phyloP scores from a whole-genome alignment of 2,329 filamentous ascomycete species.

The Lecanosticta acicola region DNA sequence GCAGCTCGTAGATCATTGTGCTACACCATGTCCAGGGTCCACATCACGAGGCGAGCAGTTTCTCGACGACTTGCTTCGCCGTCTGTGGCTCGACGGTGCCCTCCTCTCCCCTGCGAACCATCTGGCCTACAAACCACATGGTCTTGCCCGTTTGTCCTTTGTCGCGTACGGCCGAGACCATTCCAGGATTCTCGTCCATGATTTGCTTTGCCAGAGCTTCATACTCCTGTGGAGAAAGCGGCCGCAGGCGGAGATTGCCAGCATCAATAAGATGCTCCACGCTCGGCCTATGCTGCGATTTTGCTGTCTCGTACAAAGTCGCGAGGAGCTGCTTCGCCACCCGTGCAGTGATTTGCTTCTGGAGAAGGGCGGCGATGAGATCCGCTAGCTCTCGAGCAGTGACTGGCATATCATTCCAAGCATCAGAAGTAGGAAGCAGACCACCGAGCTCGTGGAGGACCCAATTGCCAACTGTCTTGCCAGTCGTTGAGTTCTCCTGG shows the following conservation, averaged over 20 bases:
- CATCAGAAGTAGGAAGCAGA: constrained; percentile 31
- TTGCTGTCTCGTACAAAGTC: constrained; percentile 41
- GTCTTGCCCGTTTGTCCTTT: constrained; percentile 60
- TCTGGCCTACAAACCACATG: constrained; percentile 63
- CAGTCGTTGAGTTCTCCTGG: constrained; percentile 30
- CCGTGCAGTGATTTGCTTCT: constrained; percentile 45
- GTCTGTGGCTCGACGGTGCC: constrained; percentile 57
- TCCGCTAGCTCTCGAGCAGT: constrained; percentile 38
- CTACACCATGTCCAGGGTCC: too few relatives aligned
- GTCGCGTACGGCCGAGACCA: constrained; percentile 54
- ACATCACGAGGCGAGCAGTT: constrained; percentile 32
- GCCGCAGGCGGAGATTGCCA: constrained; percentile 51
- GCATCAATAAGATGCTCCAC: constrained; percentile 52
- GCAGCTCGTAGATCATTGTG: too few relatives aligned
- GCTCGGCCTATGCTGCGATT: constrained; percentile 27
- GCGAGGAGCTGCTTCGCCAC: constrained; percentile 57
- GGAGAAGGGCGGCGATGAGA: constrained; percentile 38
- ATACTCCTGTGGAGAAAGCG: constrained; percentile 54
- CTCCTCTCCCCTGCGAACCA: constrained; percentile 57
- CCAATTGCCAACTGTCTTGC: constrained; percentile 56
- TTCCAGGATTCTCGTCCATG: constrained; percentile 50
- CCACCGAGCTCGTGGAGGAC: constrained; percentile 50
- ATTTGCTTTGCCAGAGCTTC: constrained; percentile 48
- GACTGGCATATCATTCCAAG: constrained; percentile 41
- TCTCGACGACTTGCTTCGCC: constrained; percentile 51